Conservation (phyloP, 179 eudicot genomes). For the Silene coronaria region DNA sequence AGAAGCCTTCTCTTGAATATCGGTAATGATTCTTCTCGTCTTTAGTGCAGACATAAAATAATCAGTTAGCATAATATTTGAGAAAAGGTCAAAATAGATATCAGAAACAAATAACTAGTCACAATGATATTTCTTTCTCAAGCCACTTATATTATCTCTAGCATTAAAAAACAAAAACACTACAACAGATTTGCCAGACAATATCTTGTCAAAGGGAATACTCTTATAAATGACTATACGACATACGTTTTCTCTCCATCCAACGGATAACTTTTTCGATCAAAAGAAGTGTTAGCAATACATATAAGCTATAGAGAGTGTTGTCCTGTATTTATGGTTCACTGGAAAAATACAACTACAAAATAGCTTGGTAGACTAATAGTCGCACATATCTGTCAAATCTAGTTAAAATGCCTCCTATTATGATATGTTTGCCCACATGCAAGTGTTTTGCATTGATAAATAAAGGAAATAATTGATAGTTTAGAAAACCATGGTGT, state of each 20-base stretch:
- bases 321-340: not conserved
- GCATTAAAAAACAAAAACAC: not conserved
- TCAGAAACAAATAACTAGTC: not conserved
- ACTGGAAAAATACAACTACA: not conserved
- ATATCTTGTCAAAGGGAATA: not conserved
- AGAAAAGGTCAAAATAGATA: not conserved
- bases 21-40: slow-evolving; percentile 93
- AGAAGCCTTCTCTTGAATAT: slow-evolving; percentile 88
- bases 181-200: not conserved
- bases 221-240: not conserved
- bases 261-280: not conserved
- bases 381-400: not conserved
- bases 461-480: not conserved
- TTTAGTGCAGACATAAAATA: slow-evolving; percentile 26
- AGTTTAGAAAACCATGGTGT: too few species aligned
- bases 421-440: not conserved
- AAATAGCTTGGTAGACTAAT: not conserved
- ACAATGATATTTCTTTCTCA: not conserved
- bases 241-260: not conserved
- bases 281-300: not conserved
- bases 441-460: not conserved
- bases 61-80: slow-evolving; percentile 12
- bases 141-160: not conserved
- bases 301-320: not conserved
- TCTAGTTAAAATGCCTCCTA: not conserved